Evolutionary conservation across 2,329 filamentous ascomycete genomes (phyloP).

Genomic region (Curvularia eragrostidis): DNA sequence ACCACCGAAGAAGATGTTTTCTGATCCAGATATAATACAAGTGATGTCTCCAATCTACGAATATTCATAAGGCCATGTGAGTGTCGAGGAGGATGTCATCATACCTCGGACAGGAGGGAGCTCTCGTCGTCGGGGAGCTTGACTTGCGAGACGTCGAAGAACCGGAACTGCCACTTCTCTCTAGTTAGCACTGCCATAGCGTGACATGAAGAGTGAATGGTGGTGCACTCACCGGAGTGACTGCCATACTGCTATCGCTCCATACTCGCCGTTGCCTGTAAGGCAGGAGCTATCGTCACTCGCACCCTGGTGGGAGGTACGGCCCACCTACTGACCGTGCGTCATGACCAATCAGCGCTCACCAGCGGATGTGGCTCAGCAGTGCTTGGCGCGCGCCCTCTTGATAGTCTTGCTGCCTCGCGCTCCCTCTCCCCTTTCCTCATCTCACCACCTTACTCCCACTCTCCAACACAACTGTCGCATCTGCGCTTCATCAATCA

Average conservation of each 20-base stretch:
- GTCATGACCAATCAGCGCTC: slow-evolving; percentile 9
- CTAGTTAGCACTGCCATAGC: slow-evolving; percentile 33
- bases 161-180: slow-evolving; percentile 97
- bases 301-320: slow-evolving; percentile 25
- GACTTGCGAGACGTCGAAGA: slow-evolving; percentile 93
- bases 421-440: slow-evolving; percentile 25
- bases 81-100: slow-evolving; percentile 33
- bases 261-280: slow-evolving; percentile 27
- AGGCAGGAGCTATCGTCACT: slow-evolving; percentile 34
- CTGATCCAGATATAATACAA: slow-evolving; percentile 83
- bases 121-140: slow-evolving; percentile 80
- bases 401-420: slow-evolving; percentile 26
- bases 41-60: slow-evolving; percentile 70
- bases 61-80: slow-evolving; percentile 34
- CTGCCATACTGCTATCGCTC: slow-evolving; percentile 49
- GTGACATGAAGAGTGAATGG: neutral
- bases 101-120: slow-evolving; percentile 79
- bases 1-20: slow-evolving; percentile 87
- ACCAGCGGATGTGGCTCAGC: slow-evolving; percentile 13
- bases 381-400: slow-evolving; percentile 13
- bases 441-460: slow-evolving; percentile 18
- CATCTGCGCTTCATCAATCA: slow-evolving; percentile 19
- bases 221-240: slow-evolving; percentile 48
- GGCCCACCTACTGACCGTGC: slow-evolving; percentile 15
- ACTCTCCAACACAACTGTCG: slow-evolving; percentile 8